Base-by-base conservation (phyloP, 768 basidiomycete genomes). In the Termitomyces sp. region DNA sequence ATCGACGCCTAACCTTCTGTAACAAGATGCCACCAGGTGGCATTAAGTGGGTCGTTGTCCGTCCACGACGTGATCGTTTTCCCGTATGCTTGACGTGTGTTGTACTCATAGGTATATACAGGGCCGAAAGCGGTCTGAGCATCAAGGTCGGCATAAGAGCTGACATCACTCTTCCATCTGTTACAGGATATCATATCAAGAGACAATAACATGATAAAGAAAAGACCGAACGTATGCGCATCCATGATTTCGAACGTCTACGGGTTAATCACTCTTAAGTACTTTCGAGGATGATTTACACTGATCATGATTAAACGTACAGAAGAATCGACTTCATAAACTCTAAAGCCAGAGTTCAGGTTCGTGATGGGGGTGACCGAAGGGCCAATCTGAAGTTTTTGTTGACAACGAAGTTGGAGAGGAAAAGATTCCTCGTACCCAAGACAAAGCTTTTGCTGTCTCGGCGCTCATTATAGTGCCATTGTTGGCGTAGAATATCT, bases 1-100 rank as follows among this genome's bases (percentile, higher is more conserved):
- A 35, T 36, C 36, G 38, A 44, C 14, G 28, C 20, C 47, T 40
- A 9, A 85, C 87, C 80, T 72, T 90, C 88, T 10, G 89, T 91
- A 44, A 91, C 87, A 48, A 71, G 80, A 64, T 91, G 89, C 89
- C 89, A 91, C 85, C 87, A 91, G 12, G 90, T 91, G 8, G 87
- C 87, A 61, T 91, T 91, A 61, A 92, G 71, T 0, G 89, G 89
- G 67, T 88, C 88, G 56, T 77, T 75, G 3, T 73, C 68, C 30
- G 77, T 74, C 89, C 89, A 91, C 36, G 79, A 75, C 1, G 77
- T 70, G 52, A 87, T 79, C 55, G 71, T 81, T 40, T 66, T 67
- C 32, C 88, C 89, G 60, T 89, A 92, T 0, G 85, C 75, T 56
- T 82, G 76, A 46, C 89, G 84, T 28, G 89, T 86, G 65, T 75